phyloP scores from a whole-genome alignment of 306 rosid species.

The Herpetospermum pedunculosum region DNA sequence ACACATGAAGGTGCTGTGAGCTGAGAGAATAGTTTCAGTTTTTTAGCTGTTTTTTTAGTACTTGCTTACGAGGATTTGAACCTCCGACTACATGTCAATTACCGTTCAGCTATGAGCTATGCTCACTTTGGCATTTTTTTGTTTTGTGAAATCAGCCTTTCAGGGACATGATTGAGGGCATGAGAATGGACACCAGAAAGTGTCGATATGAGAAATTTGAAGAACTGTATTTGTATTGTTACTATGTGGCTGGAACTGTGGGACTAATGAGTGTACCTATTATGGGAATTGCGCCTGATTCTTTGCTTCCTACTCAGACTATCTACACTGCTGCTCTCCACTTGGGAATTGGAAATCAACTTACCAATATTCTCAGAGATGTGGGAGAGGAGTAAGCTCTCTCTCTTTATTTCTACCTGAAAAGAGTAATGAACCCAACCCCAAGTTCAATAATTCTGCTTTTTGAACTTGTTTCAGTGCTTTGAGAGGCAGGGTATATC shows the following conservation, averaged over 20 bases:
- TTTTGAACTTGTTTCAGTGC: conserved; percentile 38
- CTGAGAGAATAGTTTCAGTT: background rate
- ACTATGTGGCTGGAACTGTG: conserved; percentile 86
- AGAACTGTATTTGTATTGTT: conserved; percentile 81
- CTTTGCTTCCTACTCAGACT: conserved; percentile 35
- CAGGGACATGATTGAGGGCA: conserved; percentile 78
- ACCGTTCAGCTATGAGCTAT: no score
- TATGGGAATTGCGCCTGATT: conserved; percentile 74
- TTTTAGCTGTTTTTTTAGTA: background rate
- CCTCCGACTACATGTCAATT: no score
- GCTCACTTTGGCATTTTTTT: no score
- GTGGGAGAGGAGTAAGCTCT: conserved; percentile 84
- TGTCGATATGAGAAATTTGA: conserved; percentile 44
- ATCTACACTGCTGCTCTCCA: conserved; percentile 56
- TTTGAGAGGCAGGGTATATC: conserved; percentile 75
- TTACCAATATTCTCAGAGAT: conserved; percentile 84
- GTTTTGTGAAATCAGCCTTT: conserved; percentile 35
- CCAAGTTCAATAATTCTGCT: background rate
- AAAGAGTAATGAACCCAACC: background rate
- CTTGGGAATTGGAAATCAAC: conserved; percentile 79
- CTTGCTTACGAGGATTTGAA: no score
- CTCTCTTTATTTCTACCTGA: background rate
- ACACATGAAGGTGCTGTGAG: conserved; percentile 51
- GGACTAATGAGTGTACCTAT: conserved; percentile 83
- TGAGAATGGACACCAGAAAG: conserved; percentile 81